Evolutionary conservation across 1,284 basidiomycete genomes (phyloP).

Genomic region (Neonothopanus nambi): DNA sequence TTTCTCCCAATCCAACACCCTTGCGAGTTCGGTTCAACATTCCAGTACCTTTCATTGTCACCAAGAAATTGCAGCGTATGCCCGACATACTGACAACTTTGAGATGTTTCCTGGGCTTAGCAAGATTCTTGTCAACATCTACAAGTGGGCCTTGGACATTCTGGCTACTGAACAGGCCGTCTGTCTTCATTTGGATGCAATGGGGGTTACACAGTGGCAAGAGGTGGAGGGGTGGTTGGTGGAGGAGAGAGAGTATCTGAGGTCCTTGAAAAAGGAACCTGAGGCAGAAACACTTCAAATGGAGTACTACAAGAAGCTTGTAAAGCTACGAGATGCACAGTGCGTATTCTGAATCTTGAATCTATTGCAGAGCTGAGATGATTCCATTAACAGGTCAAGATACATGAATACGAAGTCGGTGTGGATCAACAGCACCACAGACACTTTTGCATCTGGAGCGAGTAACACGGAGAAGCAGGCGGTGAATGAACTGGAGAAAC

Average conservation of each 20-base stretch:
- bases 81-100: conserved; percentile 6
- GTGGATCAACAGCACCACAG: no score
- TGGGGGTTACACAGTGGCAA: not conserved
- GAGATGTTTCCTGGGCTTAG: conserved; percentile 2
- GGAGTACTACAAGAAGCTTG: conserved; percentile 28
- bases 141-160: conserved; percentile 10
- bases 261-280: conserved; percentile 22
- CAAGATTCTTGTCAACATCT: conserved; percentile 11
- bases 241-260: conserved; percentile 23
- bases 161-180: not conserved
- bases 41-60: conserved; percentile 19
- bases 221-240: conserved; percentile 15
- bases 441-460: no score
- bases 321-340: conserved; percentile 15
- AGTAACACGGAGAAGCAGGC: no score
- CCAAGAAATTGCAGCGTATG: conserved; percentile 18
- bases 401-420: no score
- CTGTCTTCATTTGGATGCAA: not conserved
- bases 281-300: conserved; percentile 27
- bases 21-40: conserved; percentile 20
- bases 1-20: conserved; percentile 23
- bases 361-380: no score
- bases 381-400: no score
- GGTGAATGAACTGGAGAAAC: not conserved
- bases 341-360: not conserved